Percentiles rank a stretch among this genome's conserved stretches.
phyloP scores from a whole-genome alignment of 306 rosid genomes.

The Trifolium subterraneum region DNA sequence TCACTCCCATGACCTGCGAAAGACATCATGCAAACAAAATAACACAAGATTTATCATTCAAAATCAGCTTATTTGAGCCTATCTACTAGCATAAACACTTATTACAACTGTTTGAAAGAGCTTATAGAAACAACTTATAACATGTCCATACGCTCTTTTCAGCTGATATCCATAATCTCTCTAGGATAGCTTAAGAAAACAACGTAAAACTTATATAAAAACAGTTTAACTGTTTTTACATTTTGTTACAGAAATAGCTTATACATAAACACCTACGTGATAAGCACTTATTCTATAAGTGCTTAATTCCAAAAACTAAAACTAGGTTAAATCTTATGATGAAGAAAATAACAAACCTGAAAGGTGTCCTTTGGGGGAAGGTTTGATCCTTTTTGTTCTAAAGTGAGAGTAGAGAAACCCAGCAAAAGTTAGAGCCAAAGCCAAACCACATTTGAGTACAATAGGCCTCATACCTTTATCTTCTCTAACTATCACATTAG shows the following conservation, averaged over 20 bases:
- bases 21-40: slow-evolving; percentile 22
- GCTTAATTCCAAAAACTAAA: not conserved
- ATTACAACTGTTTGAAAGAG: not conserved
- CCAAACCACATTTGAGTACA: slow-evolving; percentile 73
- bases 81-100: not conserved
- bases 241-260: not conserved
- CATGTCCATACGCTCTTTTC: not conserved
- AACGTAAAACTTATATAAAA: not conserved
- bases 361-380: slow-evolving; percentile 47
- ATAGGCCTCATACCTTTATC: slow-evolving; percentile 61
- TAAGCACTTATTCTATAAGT: not conserved
- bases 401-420: slow-evolving; percentile 66
- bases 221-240: too few species aligned
- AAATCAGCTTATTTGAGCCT: not conserved
- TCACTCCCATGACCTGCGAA: slow-evolving; percentile 50
- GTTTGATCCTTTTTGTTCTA: slow-evolving; percentile 56
- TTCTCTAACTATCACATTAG: slow-evolving; percentile 44
- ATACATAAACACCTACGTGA: not conserved
- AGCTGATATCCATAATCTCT: not conserved
- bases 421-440: slow-evolving; percentile 78
- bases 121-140: not conserved
- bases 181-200: not conserved
- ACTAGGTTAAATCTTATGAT: not conserved
- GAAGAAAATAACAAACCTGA: slow-evolving; percentile 52
- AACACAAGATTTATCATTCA: slow-evolving; percentile 12